phyloP scores from a whole-genome alignment of 2,329 filamentous ascomycete species.

The Exophiala alcalophila region DNA sequence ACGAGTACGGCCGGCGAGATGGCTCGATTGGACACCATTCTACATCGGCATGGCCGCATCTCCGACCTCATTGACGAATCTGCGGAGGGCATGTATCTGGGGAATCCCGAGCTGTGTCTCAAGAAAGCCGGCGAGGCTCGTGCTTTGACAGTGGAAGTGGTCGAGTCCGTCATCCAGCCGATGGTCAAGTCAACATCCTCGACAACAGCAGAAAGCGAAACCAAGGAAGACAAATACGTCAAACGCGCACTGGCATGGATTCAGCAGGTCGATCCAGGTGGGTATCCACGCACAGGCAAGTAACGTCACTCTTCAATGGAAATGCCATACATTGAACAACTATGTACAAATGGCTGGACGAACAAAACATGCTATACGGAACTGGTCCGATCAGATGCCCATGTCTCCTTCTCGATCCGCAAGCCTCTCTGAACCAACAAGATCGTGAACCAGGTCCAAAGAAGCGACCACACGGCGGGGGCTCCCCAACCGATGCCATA shows the following conservation, averaged over 20 bases:
- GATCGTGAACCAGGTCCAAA: constrained; percentile 47
- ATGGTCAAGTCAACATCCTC: background rate
- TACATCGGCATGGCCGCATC: constrained; percentile 37
- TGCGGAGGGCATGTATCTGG: constrained; percentile 47
- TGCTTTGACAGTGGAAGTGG: constrained; percentile 27
- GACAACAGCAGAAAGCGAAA: constrained; percentile 8
- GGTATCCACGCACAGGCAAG: background rate
- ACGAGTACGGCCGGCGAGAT: constrained; percentile 21
- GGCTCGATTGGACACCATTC: constrained; percentile 37
- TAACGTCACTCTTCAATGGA: too few relatives aligned
- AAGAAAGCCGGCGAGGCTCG: constrained; percentile 30
- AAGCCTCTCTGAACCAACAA: constrained; percentile 46
- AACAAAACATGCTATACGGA: too few relatives aligned
- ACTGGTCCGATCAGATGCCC: constrained; percentile 28
- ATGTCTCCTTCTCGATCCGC: constrained; percentile 43
- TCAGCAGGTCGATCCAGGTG: constrained; percentile 25
- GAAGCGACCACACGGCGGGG: constrained; percentile 40
- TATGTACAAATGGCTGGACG: too few relatives aligned
- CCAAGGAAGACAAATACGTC: constrained; percentile 36
- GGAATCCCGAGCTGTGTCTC: constrained; percentile 34
- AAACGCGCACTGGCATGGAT: constrained; percentile 34
- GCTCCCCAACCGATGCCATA: constrained; percentile 47
- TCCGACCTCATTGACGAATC: constrained; percentile 45
- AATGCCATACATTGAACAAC: too few relatives aligned
- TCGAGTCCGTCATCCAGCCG: constrained; percentile 23